Evolutionary conservation across 2,329 filamentous ascomycete species (phyloP).

Genomic region (Cercospora beticola): DNA sequence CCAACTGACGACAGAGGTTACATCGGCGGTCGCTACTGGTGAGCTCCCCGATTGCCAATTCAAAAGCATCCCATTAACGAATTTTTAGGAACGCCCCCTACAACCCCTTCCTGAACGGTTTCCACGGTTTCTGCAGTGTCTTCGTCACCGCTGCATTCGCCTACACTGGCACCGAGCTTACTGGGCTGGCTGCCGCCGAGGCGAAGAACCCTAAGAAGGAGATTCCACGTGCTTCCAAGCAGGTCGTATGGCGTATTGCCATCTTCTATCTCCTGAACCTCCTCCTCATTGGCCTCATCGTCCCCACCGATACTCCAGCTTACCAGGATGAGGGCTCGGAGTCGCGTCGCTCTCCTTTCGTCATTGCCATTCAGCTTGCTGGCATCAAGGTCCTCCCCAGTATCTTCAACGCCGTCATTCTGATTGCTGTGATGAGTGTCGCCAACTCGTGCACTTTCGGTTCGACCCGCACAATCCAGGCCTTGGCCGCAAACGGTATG

Average conservation of each 20-base stretch:
- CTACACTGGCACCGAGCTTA: constrained; percentile 61
- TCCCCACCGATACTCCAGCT: constrained; percentile 43
- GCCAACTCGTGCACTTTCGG: constrained; percentile 60
- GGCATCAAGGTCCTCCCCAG: constrained; percentile 66
- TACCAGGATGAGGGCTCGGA: constrained; percentile 47
- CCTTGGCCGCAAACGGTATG: constrained; percentile 43
- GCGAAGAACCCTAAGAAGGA: constrained; percentile 51
- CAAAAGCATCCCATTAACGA: not conserved
- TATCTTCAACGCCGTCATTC: constrained; percentile 74
- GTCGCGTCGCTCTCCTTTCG: constrained; percentile 56
- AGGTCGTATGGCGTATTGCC: constrained; percentile 36
- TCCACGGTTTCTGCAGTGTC: constrained; percentile 61
- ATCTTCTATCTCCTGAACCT: constrained; percentile 37
- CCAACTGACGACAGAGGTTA: constrained; percentile 35
- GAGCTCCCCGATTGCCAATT: not conserved
- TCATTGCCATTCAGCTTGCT: constrained; percentile 69
- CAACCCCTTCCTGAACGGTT: constrained; percentile 28
- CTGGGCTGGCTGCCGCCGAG: constrained; percentile 65
- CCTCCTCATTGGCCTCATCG: constrained; percentile 33
- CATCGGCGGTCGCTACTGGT: constrained; percentile 34
- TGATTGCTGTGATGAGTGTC: constrained; percentile 61
- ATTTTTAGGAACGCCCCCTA: constrained; percentile 7
- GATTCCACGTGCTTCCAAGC: constrained; percentile 33
- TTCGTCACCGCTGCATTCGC: constrained; percentile 65
- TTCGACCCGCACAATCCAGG: constrained; percentile 58